phyloP scores from a whole-genome alignment of 805 yeast genomes.

The Wickerhamiella qilinensis region DNA sequence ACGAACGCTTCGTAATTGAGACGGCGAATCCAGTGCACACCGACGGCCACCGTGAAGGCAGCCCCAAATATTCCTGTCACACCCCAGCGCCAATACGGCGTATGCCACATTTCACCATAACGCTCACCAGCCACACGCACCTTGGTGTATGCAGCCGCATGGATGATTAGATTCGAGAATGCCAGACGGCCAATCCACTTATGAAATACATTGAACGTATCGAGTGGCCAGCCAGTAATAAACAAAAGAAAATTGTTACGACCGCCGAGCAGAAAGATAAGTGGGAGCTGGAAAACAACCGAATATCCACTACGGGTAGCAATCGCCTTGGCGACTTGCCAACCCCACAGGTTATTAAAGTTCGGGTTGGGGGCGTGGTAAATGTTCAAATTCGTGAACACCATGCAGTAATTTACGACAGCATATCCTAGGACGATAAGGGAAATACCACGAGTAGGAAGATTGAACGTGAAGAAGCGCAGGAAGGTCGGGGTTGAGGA shows the following conservation, averaged over 20 bases:
- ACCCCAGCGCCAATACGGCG: conserved; percentile 21
- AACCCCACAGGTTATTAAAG: conserved; percentile 21
- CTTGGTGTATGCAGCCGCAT: conserved; percentile 22
- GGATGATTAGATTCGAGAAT: conserved; percentile 35
- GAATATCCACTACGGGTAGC: background rate
- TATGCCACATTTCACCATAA: conserved; percentile 13
- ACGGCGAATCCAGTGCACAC: conserved; percentile 23
- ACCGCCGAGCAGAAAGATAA: conserved; percentile 41
- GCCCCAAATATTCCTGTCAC: conserved; percentile 25
- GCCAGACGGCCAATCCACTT: conserved; percentile 46
- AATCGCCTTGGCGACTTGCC: conserved; percentile 5
- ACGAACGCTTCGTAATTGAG: conserved; percentile 43
- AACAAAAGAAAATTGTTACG: conserved; percentile 51
- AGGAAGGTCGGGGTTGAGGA: conserved; percentile 9
- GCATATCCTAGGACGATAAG: conserved; percentile 22
- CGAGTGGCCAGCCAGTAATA: conserved; percentile 28
- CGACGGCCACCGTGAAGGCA: conserved; percentile 23
- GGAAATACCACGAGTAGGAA: conserved; percentile 28
- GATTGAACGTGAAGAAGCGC: conserved; percentile 8
- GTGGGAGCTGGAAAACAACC: conserved; percentile 22
- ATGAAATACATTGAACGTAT: conserved; percentile 36
- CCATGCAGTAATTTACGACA: conserved; percentile 15
- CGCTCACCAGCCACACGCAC: conserved; percentile 7
- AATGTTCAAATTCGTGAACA: conserved; percentile 1
- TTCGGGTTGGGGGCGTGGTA: background rate